A percentile compares a stretch with the other conserved stretches of the same genome.
phyloP scores from a whole-genome alignment of 345 rosid genomes.

The Cardiospermum halicacabum region DNA sequence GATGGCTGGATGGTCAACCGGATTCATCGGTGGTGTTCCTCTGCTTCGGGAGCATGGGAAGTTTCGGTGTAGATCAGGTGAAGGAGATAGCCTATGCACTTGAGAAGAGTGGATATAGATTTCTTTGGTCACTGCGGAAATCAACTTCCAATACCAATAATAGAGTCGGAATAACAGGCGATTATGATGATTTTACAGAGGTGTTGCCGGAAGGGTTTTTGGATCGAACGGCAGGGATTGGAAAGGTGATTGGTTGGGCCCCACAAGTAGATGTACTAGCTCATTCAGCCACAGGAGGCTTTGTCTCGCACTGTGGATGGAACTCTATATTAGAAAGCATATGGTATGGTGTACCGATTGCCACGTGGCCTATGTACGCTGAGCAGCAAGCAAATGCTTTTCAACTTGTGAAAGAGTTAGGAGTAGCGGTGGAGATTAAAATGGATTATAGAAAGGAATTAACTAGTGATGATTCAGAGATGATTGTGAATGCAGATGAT shows the following conservation, averaged over 20 bases:
- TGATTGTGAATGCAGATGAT: conserved; percentile 26
- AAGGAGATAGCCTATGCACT: conserved; percentile 46
- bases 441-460: conserved; percentile 23
- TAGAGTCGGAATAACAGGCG: conserved; percentile 7
- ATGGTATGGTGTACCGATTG: conserved; percentile 48
- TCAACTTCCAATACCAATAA: conserved; percentile 9
- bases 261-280: conserved; percentile 28
- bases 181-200: conserved; percentile 22
- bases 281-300: conserved; percentile 41
- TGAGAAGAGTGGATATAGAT: conserved; percentile 33
- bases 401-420: conserved; percentile 33
- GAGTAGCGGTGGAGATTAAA: conserved; percentile 36
- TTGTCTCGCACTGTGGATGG: conserved; percentile 67
- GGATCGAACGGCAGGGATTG: conserved; percentile 34
- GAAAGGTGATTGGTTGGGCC: conserved; percentile 55
- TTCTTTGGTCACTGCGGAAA: conserved; percentile 49
- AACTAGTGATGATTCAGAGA: neutral
- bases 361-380: conserved; percentile 45
- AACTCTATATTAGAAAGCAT: conserved; percentile 50
- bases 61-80: conserved; percentile 38
- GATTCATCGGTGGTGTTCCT: conserved; percentile 48
- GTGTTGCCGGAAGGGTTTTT: conserved; percentile 46
- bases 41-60: conserved; percentile 66
- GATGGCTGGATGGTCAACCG: conserved; percentile 48
- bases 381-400: conserved; percentile 64